Conservation (phyloP, 805 yeast genomes). For the Barnettozyma pratensis region DNA sequence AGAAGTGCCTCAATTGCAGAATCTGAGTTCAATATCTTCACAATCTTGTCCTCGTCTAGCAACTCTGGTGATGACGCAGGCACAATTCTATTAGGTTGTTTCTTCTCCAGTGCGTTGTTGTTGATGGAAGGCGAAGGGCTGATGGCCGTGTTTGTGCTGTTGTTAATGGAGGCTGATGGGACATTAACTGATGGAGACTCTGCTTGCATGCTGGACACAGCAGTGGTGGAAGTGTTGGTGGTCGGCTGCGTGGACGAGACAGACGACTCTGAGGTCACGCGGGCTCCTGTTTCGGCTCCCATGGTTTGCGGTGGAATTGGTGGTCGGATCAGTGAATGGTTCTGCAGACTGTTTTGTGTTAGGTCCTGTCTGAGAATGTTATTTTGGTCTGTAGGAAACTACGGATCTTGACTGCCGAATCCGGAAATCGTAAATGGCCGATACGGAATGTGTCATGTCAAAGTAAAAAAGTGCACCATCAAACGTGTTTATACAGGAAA, state of each 20-base stretch:
- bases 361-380: not conserved
- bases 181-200: not conserved
- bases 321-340: not conserved
- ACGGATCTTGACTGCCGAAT: slow-evolving; percentile 3
- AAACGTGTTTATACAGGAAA: too few relatives aligned
- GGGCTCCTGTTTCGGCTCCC: slow-evolving; percentile 1
- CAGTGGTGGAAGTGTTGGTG: not conserved
- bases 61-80: slow-evolving; percentile 31
- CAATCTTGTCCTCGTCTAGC: slow-evolving; percentile 47
- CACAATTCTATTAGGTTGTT: slow-evolving; percentile 7
- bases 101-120: not conserved
- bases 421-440: not conserved
- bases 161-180: not conserved
- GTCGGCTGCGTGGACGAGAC: slow-evolving; percentile 1
- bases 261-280: slow-evolving; percentile 6
- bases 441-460: not conserved
- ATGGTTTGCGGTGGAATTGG: not conserved
- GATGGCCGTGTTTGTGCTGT: not conserved
- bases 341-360: not conserved
- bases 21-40: slow-evolving; percentile 57
- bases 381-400: not conserved
- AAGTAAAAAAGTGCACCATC: not conserved
- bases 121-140: slow-evolving; percentile 6
- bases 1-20: slow-evolving; percentile 71
- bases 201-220: not conserved